Conservation (phyloP, 1,284 basidiomycete genomes). For the Puccinia hordei region DNA sequence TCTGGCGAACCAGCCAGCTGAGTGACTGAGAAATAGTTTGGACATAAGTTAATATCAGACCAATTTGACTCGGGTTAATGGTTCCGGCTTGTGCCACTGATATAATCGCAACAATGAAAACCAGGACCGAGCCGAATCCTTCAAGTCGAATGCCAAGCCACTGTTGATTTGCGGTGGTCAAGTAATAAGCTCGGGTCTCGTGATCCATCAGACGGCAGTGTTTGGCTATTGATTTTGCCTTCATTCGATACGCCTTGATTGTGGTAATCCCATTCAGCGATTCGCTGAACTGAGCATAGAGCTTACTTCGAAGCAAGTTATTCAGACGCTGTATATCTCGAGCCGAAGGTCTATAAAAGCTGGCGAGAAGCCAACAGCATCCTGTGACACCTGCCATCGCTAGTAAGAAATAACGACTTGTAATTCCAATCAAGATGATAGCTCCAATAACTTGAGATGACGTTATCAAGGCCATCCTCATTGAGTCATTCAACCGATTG, state of each 20-base stretch:
- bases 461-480: conserved; percentile 62
- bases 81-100: conserved; percentile 60
- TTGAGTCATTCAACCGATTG: conserved; percentile 64
- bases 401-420: conserved; percentile 68
- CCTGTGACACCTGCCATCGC: conserved; percentile 61
- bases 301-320: conserved; percentile 64
- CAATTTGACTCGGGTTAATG: conserved; percentile 37
- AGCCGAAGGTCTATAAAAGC: conserved; percentile 58
- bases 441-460: conserved; percentile 65
- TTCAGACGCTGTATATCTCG: conserved; percentile 71
- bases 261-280: conserved; percentile 81
- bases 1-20: background rate
- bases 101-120: conserved; percentile 58
- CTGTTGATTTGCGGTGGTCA: conserved; percentile 77
- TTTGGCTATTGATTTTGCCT: conserved; percentile 67
- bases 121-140: conserved; percentile 6
- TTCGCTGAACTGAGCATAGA: conserved; percentile 68
- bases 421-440: conserved; percentile 67
- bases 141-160: conserved; percentile 74
- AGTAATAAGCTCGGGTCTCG: conserved; percentile 86
- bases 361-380: conserved; percentile 53
- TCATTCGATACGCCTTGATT: conserved; percentile 73
- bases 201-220: conserved; percentile 78
- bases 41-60: conserved; percentile 26
- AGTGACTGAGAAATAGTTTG: conserved; percentile 15